Evolutionary conservation across 371 early-diverging fungal species (phyloP).

Genomic region (Vittaforma corneae): DNA sequence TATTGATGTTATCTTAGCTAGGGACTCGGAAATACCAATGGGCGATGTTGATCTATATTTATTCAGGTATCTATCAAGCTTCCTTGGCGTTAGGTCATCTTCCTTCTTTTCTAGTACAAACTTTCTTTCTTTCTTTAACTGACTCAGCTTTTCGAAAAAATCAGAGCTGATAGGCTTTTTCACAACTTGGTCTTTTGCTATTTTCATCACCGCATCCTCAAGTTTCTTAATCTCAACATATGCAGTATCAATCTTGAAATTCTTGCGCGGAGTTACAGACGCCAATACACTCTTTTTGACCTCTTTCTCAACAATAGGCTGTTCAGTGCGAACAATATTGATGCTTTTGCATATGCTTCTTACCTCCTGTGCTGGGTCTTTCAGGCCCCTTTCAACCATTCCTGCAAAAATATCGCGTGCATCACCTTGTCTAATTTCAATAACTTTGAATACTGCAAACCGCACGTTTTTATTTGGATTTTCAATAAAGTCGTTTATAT

Average conservation of each 20-base stretch:
- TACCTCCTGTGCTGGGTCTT: slow-evolving; percentile 33
- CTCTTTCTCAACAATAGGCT: background rate
- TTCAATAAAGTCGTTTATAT: slow-evolving; percentile 12
- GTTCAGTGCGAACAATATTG: background rate
- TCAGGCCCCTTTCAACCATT: slow-evolving; percentile 27
- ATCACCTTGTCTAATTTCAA: background rate
- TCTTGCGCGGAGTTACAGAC: slow-evolving; percentile 2
- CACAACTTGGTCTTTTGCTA: background rate
- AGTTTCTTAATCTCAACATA: background rate
- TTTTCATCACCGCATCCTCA: background rate
- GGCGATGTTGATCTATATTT: slow-evolving; percentile 12
- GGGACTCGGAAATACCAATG: background rate
- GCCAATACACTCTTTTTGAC: no score
- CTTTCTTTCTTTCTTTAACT: background rate
- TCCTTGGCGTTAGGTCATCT: slow-evolving; percentile 38
- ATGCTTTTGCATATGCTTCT: slow-evolving; percentile 28
- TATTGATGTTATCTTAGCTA: no score
- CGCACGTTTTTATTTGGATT: slow-evolving; percentile 42
- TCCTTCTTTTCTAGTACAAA: slow-evolving; percentile 5
- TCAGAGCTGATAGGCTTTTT: background rate
- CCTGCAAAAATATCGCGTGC: background rate
- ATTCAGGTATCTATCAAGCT: slow-evolving; percentile 31
- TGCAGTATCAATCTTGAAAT: background rate
- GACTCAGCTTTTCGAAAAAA: background rate
- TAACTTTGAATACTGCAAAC: slow-evolving; percentile 20